These are phyloP conservation scores for Trichophyton rubrum DNA, from an alignment of 2,329 filamentous ascomycete species.

Conservation along the genomic window DNA sequence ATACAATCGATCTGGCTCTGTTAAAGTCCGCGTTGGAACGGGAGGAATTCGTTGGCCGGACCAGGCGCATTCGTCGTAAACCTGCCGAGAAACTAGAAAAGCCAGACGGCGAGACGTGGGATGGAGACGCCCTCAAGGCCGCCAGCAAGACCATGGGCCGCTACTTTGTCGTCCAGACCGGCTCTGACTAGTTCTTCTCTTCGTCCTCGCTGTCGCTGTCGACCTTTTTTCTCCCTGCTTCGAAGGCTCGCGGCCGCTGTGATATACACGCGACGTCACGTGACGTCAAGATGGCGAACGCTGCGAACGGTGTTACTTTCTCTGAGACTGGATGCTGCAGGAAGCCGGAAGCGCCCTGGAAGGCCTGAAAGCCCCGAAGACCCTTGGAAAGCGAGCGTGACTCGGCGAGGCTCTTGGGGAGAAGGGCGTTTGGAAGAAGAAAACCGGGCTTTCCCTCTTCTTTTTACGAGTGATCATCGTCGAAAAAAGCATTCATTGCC, in stretches of 20 bases:
- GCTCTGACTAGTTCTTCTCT: not conserved
- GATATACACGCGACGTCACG: not conserved
- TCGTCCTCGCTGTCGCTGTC: not conserved
- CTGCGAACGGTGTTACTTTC: not conserved
- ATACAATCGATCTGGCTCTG: constrained; percentile 27
- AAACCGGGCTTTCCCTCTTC: not conserved
- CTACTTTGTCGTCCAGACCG: constrained; percentile 61
- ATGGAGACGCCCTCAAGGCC: constrained; percentile 58
- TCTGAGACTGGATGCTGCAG: not conserved
- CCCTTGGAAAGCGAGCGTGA: not conserved
- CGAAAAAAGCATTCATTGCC: not conserved
- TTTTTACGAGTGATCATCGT: not conserved
- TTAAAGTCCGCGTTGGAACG: constrained; percentile 28
- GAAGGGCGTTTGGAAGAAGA: not conserved
- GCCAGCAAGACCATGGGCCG: constrained; percentile 55
- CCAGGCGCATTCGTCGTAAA: constrained; percentile 37
- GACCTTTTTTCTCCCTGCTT: not conserved
- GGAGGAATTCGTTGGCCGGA: constrained; percentile 31
- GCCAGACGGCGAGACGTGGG: constrained; percentile 41
- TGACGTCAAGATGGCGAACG: not conserved
- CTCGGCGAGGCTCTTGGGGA: not conserved
- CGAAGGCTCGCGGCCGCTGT: not conserved
- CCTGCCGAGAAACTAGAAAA: constrained; percentile 19
- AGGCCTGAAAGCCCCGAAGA: not conserved
- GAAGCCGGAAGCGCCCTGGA: not conserved